phyloP scores from a whole-genome alignment of 139 green algal species.

The Chlamydomonas sphaeroides region DNA sequence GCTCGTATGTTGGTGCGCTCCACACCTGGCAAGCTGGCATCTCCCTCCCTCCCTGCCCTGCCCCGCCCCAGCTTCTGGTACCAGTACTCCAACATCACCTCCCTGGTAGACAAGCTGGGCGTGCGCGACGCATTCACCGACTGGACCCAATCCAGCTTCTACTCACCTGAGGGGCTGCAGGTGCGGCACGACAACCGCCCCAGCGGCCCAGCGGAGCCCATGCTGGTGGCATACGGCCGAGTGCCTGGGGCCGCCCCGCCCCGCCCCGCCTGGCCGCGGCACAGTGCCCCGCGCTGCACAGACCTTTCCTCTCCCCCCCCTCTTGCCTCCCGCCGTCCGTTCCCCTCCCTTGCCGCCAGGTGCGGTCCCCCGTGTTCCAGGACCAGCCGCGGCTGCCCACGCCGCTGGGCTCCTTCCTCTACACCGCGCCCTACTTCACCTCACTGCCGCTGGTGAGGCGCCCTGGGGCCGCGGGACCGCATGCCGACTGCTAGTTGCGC shows the following conservation, averaged over 20 bases:
- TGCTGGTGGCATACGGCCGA: too few relatives aligned
- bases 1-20: background rate
- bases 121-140: conserved; percentile 73
- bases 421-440: conserved; percentile 77
- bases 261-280: too few relatives aligned
- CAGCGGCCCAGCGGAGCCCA: too few relatives aligned
- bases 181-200: conserved; percentile 4
- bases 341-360: conserved; percentile 26
- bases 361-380: conserved; percentile 73
- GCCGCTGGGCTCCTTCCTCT: conserved; percentile 79
- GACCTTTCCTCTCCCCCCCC: too few relatives aligned
- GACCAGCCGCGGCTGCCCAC: conserved; percentile 72
- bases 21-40: background rate
- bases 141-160: conserved; percentile 77
- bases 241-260: too few relatives aligned
- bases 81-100: conserved; percentile 82
- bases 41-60: background rate
- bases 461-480: too few relatives aligned
- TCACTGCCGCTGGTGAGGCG: conserved; percentile 58
- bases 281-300: too few relatives aligned
- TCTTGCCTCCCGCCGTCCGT: too few relatives aligned
- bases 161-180: conserved; percentile 57
- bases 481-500: too few relatives aligned
- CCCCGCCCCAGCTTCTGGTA: conserved; percentile 18
- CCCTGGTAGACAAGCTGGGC: conserved; percentile 65